Evolutionary conservation across 768 basidiomycete genomes (phyloP).

Genomic region (Amanita pallidorosea): DNA sequence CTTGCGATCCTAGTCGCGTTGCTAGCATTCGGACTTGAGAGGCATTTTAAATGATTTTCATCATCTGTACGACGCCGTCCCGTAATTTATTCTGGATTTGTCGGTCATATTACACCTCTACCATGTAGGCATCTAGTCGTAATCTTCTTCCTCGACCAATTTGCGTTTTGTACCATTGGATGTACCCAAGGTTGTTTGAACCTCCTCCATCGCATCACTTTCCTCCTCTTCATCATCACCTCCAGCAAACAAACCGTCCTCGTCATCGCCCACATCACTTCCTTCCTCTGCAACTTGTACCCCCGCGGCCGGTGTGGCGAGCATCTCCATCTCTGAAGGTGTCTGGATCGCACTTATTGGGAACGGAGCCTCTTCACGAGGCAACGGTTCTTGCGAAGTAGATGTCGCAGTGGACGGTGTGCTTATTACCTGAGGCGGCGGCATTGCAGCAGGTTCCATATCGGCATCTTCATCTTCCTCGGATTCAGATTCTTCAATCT

Average conservation of each 20-base stretch:
- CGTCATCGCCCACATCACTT: constrained; percentile 66
- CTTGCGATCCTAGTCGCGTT: constrained; percentile 32
- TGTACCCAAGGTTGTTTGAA: constrained; percentile 31
- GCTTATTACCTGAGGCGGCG: constrained; percentile 14
- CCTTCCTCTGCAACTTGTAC: constrained; percentile 41
- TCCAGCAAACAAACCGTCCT: constrained; percentile 68
- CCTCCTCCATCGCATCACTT: constrained; percentile 77
- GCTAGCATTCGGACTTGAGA: constrained; percentile 29
- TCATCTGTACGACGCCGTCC: constrained; percentile 4
- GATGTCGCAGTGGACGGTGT: constrained; percentile 16
- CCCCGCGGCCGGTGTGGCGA: constrained; percentile 29
- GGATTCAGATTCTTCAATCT: constrained; percentile 66
- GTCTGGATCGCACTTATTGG: constrained; percentile 53
- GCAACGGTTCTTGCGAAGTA: constrained; percentile 23
- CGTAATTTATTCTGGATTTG: constrained; percentile 11
- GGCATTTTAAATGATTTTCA: constrained; percentile 7
- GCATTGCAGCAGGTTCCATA: constrained; percentile 57
- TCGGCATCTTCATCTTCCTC: constrained; percentile 56
- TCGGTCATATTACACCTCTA: constrained; percentile 8
- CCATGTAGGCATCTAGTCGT: constrained; percentile 39
- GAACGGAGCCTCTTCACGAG: constrained; percentile 39
- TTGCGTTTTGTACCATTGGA: constrained; percentile 66
- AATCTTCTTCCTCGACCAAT: constrained; percentile 80
- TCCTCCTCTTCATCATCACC: constrained; percentile 70
- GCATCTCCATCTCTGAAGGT: constrained; percentile 64